These are phyloP conservation scores for Aspergillus bombycis DNA, from an alignment of 2,329 filamentous ascomycete species.

Conservation along the genomic window DNA sequence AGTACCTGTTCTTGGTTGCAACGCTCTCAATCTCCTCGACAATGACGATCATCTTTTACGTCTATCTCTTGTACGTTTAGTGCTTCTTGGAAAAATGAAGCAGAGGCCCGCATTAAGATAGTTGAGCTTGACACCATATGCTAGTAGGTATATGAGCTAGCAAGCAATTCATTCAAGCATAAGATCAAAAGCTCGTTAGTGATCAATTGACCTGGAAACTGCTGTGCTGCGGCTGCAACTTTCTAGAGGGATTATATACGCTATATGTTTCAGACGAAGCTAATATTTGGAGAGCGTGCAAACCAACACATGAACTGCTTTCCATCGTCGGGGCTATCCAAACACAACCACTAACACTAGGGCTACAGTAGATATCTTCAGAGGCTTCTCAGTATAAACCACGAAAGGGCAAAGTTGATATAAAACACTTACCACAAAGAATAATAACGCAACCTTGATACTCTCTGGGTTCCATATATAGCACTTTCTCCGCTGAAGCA, in stretches of 20 bases:
- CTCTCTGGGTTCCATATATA: constrained; percentile 1
- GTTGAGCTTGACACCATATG: neutral
- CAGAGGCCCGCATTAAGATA: no score
- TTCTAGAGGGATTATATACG: neutral
- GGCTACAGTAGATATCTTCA: neutral
- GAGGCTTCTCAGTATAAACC: neutral
- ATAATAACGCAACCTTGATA: neutral
- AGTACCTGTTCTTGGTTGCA: neutral
- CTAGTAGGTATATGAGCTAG: neutral
- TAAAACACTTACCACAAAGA: neutral
- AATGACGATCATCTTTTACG: neutral
- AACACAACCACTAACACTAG: neutral
- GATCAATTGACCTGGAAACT: neutral
- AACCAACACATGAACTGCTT: neutral
- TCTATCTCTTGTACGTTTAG: neutral
- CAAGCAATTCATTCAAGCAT: neutral
- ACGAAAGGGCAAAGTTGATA: neutral
- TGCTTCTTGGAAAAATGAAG: neutral
- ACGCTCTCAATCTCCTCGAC: neutral
- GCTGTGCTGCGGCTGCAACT: neutral
- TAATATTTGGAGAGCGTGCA: neutral
- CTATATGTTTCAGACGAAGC: neutral
- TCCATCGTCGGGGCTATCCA: neutral
- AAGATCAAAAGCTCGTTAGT: neutral
- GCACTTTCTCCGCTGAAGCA: neutral